Evolutionary conservation across 2,329 filamentous ascomycete genomes (phyloP).

Genomic region (Conoideocrella luteorostrata): DNA sequence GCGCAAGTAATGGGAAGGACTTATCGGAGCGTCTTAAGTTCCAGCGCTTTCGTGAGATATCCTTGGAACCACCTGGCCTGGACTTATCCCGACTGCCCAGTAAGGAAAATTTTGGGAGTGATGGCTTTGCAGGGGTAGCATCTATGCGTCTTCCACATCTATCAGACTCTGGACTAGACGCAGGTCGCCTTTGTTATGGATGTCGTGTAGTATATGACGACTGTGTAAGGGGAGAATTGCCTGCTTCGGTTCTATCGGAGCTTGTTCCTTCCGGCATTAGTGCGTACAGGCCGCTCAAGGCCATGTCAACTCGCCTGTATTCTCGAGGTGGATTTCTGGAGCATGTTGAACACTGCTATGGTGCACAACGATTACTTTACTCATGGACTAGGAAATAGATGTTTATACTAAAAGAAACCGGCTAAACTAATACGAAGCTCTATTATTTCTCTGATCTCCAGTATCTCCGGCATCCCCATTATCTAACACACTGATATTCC

Average conservation of each 20-base stretch:
- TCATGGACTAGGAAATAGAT: neutral
- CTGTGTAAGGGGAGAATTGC: neutral
- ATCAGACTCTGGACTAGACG: conserved; percentile 11
- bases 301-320: conserved; percentile 14
- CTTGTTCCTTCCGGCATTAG: neutral
- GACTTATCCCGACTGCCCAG: conserved; percentile 16
- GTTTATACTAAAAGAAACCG: too few relatives aligned
- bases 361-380: conserved; percentile 32
- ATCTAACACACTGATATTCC: too few relatives aligned
- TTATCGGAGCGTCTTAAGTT: conserved; percentile 1
- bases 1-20: neutral
- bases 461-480: too few relatives aligned
- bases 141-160: conserved; percentile 20
- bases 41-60: conserved; percentile 14
- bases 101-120: conserved; percentile 13
- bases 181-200: conserved; percentile 18
- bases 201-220: conserved; percentile 13
- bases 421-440: too few relatives aligned
- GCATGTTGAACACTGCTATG: conserved; percentile 18
- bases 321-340: conserved; percentile 15
- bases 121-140: conserved; percentile 19
- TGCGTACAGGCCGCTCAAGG: conserved; percentile 9
- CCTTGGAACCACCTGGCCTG: conserved; percentile 16
- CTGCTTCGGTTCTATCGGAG: neutral
- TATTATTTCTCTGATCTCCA: too few relatives aligned